A percentile compares a stretch with the other conserved stretches of the same genome.
Evolutionary conservation across 2,329 filamentous ascomycete species (phyloP).

Genomic region (Drechslerella dactyloides): DNA sequence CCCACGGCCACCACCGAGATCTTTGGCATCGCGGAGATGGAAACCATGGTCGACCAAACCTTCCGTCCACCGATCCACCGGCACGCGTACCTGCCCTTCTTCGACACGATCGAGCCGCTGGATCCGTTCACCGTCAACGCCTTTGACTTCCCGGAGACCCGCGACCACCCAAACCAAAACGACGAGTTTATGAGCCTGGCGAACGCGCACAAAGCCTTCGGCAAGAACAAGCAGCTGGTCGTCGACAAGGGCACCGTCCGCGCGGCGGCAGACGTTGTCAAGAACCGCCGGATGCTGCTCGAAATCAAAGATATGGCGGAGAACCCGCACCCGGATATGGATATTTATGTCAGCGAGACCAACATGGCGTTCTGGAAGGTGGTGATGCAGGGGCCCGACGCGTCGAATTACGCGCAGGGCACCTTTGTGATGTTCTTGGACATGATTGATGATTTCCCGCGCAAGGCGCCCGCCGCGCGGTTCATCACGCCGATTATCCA

Average conservation of each 20-base stretch:
- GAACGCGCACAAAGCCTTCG: conserved; percentile 38
- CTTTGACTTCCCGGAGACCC: conserved; percentile 34
- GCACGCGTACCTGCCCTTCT: conserved; percentile 32
- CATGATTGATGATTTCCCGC: conserved; percentile 51
- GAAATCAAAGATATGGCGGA: conserved; percentile 52
- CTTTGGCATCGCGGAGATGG: conserved; percentile 45
- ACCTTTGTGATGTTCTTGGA: conserved; percentile 53
- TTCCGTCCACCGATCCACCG: conserved; percentile 29
- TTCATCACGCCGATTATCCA: conserved; percentile 54
- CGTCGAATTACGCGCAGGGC: conserved; percentile 41
- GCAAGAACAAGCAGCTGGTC: conserved; percentile 33
- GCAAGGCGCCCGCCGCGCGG: conserved; percentile 48
- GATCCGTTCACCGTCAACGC: conserved; percentile 43
- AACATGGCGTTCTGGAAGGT: conserved; percentile 53
- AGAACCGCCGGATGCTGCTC: conserved; percentile 42
- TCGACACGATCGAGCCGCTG: conserved; percentile 40
- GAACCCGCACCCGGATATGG: conserved; percentile 51
- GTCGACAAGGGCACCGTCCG: conserved; percentile 30
- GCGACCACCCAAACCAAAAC: conserved; percentile 34
- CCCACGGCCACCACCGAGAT: conserved; percentile 39
- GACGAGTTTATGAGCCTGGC: conserved; percentile 48
- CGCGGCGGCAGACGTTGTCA: conserved; percentile 27
- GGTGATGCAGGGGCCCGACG: conserved; percentile 49
- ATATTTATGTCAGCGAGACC: conserved; percentile 53
- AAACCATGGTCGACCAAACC: conserved; percentile 49